Percentiles rank a stretch among this genome's conserved stretches.
Conservation (phyloP, 2,329 filamentous ascomycete genomes). For the Xylaria sp. region DNA sequence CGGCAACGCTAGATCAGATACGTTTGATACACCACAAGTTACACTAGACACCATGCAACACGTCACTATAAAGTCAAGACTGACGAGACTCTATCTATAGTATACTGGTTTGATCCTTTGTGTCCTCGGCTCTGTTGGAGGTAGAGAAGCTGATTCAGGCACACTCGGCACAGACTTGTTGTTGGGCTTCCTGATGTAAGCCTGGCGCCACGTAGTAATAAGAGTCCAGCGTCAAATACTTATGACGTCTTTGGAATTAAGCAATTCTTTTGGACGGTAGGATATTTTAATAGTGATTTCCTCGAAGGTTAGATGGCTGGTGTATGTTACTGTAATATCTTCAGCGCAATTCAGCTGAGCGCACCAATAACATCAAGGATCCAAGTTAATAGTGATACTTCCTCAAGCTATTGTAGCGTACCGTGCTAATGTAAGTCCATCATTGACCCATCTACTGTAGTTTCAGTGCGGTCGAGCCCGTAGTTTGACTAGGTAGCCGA, state of each 20-base stretch:
- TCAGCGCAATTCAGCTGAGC: background rate
- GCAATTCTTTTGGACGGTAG: background rate
- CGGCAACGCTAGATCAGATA: background rate
- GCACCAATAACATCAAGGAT: slow-evolving; percentile 6
- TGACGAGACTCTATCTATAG: slow-evolving; percentile 2
- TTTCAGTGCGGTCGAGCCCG: slow-evolving; percentile 25
- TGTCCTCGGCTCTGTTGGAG: background rate
- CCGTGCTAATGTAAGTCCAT: background rate
- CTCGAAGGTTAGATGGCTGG: background rate
- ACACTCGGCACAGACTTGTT: background rate
- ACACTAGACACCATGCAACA: slow-evolving; percentile 3
- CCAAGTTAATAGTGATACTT: background rate
- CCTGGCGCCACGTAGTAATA: background rate
- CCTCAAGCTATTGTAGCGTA: background rate
- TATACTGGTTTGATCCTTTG: slow-evolving; percentile 4
- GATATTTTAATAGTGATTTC: background rate
- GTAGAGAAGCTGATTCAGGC: background rate
- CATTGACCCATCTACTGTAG: background rate
- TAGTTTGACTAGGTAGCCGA: slow-evolving; percentile 11
- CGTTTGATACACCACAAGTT: background rate
- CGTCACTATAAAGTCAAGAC: background rate
- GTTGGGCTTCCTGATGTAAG: background rate
- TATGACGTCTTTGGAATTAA: background rate
- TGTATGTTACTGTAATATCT: background rate
- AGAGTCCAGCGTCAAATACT: slow-evolving; percentile 5